phyloP scores from a whole-genome alignment of 1,139 yeast species.

The Yamadazyma triangularis region DNA sequence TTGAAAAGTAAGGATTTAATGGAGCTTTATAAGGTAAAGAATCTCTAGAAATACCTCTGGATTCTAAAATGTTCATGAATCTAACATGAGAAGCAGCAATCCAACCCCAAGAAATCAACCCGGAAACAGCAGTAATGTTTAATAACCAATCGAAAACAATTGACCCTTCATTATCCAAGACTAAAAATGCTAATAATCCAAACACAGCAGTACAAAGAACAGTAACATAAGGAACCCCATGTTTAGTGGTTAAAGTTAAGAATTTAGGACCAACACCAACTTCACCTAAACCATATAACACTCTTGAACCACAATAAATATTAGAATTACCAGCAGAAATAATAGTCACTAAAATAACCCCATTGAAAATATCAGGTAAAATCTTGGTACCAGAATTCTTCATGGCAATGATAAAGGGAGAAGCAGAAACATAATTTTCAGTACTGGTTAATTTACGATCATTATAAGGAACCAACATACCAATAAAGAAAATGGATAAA shows the following conservation, averaged over 20 bases:
- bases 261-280: slow-evolving; percentile 58
- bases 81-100: slow-evolving; percentile 63
- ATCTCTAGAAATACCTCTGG: slow-evolving; percentile 58
- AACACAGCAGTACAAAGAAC: slow-evolving; percentile 56
- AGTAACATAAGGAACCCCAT: slow-evolving; percentile 65
- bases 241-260: slow-evolving; percentile 47
- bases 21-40: slow-evolving; percentile 65
- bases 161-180: slow-evolving; percentile 54
- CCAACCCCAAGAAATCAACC: slow-evolving; percentile 70
- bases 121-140: slow-evolving; percentile 75
- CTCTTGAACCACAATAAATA: slow-evolving; percentile 73
- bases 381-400: slow-evolving; percentile 66
- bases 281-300: slow-evolving; percentile 61
- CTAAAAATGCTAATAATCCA: slow-evolving; percentile 69
- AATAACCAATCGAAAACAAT: slow-evolving; percentile 81
- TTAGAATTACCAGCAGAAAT: slow-evolving; percentile 82
- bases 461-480: slow-evolving; percentile 75
- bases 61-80: slow-evolving; percentile 58
- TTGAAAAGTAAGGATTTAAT: slow-evolving; percentile 61
- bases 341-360: slow-evolving; percentile 63
- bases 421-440: slow-evolving; percentile 34
- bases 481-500: slow-evolving; percentile 74
- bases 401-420: slow-evolving; percentile 57
- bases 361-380: slow-evolving; percentile 70
- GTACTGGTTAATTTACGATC: slow-evolving; percentile 41